Conservation (phyloP, 495 filamentous ascomycete species). For the Entonaema liquescens region DNA sequence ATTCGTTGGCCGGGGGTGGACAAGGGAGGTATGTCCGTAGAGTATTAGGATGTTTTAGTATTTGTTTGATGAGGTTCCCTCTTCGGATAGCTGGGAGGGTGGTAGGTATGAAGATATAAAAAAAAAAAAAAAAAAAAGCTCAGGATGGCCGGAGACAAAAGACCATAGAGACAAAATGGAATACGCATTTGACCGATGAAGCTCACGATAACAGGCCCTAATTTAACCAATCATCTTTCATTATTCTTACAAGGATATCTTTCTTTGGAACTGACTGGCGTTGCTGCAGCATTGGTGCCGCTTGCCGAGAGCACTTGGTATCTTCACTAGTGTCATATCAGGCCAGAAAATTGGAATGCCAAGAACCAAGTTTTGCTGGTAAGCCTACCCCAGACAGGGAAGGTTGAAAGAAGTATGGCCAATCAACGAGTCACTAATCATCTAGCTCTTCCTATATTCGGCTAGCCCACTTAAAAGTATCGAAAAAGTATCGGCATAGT, state of each 20-base stretch:
- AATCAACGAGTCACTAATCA: constrained; percentile 14
- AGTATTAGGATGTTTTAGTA: constrained; percentile 27
- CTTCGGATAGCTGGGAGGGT: background rate
- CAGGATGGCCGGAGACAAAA: constrained; percentile 13
- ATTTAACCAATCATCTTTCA: constrained; percentile 33
- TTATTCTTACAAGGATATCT: constrained; percentile 22
- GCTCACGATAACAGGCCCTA: constrained; percentile 45
- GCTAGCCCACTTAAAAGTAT: constrained; percentile 23
- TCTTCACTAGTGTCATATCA: constrained; percentile 26
- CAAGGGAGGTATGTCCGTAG: constrained; percentile 14
- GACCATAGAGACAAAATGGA: constrained; percentile 2
- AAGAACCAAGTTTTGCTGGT: constrained; percentile 21
- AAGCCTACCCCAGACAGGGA: constrained; percentile 26
- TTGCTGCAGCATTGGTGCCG: constrained; percentile 35
- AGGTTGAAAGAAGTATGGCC: constrained; percentile 8
- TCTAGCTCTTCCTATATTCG: constrained; percentile 26
- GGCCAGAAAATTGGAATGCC: constrained; percentile 35
- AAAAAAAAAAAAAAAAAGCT: constrained; percentile 5
- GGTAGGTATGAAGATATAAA: background rate
- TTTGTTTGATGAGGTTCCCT: constrained; percentile 23
- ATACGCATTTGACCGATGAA: constrained; percentile 35
- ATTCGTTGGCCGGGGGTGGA: constrained; percentile 14
- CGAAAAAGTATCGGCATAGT: constrained; percentile 10
- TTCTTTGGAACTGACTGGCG: constrained; percentile 33
- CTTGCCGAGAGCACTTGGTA: constrained; percentile 26